Base-by-base conservation (phyloP, 768 basidiomycete species). In the Mycena latifolia region DNA sequence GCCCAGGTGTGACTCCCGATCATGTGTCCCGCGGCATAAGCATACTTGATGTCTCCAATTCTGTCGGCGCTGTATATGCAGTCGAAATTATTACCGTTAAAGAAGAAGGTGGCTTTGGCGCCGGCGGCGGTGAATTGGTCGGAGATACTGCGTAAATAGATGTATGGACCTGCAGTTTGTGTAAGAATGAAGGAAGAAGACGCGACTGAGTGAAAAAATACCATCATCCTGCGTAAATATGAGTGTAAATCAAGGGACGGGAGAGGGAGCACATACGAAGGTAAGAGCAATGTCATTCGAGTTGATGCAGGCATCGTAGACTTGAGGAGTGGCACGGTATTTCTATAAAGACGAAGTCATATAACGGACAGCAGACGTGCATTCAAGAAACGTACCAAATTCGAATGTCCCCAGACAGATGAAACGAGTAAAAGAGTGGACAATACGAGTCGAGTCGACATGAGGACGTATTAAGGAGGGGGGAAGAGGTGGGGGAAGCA, bases 1-100 rank as follows among this genome's bases (percentile, higher is more conserved):
- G 71, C 72, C 84, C 84, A 85, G 5, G 83, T 84, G 62, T 85
- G 84, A 35, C 82, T 83, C 6, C 75, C 82, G 55, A 85, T 57
- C 69, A 81, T 80, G 65, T 85, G 84, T 2, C 69, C 69, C 3
- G 53, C 51, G n/a, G 31, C 53, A 31, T 62, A 67, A 28, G 62
- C 69, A 43, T 67, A 70, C 33, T 64, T n/a, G 39, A 70, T n/a
- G 39, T 63, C 59, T n/a, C 48, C 31, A 24, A 67, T 28, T 27
- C 51, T 50, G n/a, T 35, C 53, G 14, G 55, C n/a, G 37, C 35
- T 46, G 57, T 67, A 70, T 45, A 70, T 70, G 57, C 69, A 70
- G 48, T 45, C 63, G 18, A n/a, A 66, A 53, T 66, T 59, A 50
- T 66, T 62, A 52, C 70, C 70, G 45, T 71, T 69, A 5, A 61